Evolutionary conservation across 1,139 yeast species (phyloP).

Genomic region (Hansenula sp.): DNA sequence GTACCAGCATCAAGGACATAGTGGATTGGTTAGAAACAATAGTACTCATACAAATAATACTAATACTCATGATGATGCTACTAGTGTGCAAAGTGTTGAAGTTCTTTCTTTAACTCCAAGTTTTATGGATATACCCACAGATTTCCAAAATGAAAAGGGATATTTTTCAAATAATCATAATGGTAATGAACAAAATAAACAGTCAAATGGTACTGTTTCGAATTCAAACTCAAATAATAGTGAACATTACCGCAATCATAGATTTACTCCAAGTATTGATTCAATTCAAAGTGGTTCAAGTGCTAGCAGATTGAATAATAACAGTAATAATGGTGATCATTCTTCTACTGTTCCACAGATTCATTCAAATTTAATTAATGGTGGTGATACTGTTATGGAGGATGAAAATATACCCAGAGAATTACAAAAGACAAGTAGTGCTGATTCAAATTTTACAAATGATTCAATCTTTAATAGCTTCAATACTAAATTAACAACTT

Average conservation of each 20-base stretch:
- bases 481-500: slow-evolving; percentile 2
- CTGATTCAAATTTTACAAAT: background rate
- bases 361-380: slow-evolving; percentile 1
- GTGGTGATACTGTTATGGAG: background rate
- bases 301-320: background rate
- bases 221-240: background rate
- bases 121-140: slow-evolving; percentile 30
- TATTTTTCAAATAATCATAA: background rate
- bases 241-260: background rate
- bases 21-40: slow-evolving; percentile 2
- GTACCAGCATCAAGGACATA: background rate
- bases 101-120: slow-evolving; percentile 34
- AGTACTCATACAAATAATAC: slow-evolving; percentile 4
- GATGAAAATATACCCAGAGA: slow-evolving; percentile 1
- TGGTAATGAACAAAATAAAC: background rate
- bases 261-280: slow-evolving; percentile 5
- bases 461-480: slow-evolving; percentile 1
- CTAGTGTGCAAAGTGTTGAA: slow-evolving; percentile 29
- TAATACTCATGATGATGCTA: slow-evolving; percentile 17
- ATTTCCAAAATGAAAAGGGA: slow-evolving; percentile 3
- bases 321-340: background rate
- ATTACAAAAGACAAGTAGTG: background rate
- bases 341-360: background rate
- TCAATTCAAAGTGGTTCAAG: slow-evolving; percentile 2
- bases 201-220: no score